Base-by-base conservation (phyloP, 2,329 filamentous ascomycete species). In the Xenoacremonium recifei region DNA sequence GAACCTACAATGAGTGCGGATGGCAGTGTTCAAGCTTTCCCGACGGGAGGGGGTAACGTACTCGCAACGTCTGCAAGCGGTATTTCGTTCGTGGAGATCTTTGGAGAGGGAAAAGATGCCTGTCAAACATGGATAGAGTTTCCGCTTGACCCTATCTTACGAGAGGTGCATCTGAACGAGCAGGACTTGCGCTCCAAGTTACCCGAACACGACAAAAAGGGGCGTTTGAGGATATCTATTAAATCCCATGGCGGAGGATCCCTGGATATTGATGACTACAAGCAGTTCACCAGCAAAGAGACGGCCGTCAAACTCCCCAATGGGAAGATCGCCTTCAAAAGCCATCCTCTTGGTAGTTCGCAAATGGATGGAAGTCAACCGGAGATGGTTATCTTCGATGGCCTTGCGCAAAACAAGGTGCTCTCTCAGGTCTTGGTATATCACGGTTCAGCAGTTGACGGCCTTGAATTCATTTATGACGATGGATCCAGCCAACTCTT, bases 401-500 rank as follows among this genome's bases (percentile, higher is more conserved):
- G 84, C 58, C 79, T 83, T 12, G 67, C 78, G 35, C 76, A 79
- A 29, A 86, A 81, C 21, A 85, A 90, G 49, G 76, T 96, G 21
- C 72, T 97, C 48, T 84, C 82, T 1, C 80, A 80, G 5, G 77
- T 96, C 42, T 78, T 82, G 45, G 75, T 95, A 12, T 95, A 90
- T 59, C 84, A 89, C 55, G 89, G 87, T 2, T 71, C 75, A 44
- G 85, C 85, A 4, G 61, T 97, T 11, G 86, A 95, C 61, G 93
- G 93, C 1, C 66, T 99, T 16, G 92, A 97, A 63, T 97, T 99
- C 65, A 75, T 87, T 45, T 97, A 96, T 60, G 92, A 97, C 58
- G 90, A 97, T 63, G 77, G 80, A 13, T 85, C 87, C 1, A 85
- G 76, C 40, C 89, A 96, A 61, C 65, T 96, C 4, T 95, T 99